Percentiles rank a stretch among this genome's conserved stretches.
Conservation (phyloP, 2,329 filamentous ascomycete species). For the Verticillium nonalfalfae region DNA sequence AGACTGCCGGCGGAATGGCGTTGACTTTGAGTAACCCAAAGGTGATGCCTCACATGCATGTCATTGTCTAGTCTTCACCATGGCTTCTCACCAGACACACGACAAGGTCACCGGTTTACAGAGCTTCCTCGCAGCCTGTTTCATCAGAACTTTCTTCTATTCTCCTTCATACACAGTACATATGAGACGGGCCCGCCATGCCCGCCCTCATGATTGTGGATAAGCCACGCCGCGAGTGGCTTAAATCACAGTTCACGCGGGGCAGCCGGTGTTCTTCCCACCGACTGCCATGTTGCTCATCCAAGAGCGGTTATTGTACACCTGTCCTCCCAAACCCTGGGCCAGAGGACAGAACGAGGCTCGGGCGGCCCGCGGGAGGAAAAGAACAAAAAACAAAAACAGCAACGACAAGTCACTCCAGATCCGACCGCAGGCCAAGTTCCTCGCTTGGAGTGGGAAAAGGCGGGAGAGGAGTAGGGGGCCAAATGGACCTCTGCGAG, state of each 20-base stretch:
- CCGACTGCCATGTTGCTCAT: slow-evolving; percentile 4
- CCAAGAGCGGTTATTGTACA: slow-evolving; percentile 11
- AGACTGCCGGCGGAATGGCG: no score
- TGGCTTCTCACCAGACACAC: no score
- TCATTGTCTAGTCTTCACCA: no score
- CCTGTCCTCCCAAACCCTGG: slow-evolving; percentile 2
- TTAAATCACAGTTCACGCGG: neutral
- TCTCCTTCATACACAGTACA: slow-evolving; percentile 15
- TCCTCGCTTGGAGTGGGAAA: neutral
- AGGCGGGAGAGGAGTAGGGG: neutral
- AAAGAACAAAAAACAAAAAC: neutral
- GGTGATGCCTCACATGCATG: no score
- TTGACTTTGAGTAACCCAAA: no score
- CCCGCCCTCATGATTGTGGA: neutral
- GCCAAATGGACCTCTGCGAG: neutral
- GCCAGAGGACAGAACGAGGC: slow-evolving; percentile 5
- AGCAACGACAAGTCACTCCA: neutral
- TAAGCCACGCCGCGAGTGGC: neutral
- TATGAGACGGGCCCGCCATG: neutral
- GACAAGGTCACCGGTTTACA: no score
- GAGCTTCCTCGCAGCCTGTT: neutral
- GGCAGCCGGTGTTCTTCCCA: slow-evolving; percentile 6
- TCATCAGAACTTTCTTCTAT: neutral
- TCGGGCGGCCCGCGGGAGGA: slow-evolving; percentile 1
- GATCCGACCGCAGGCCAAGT: neutral